A percentile compares a stretch with the other conserved stretches of the same genome.
phyloP scores from a whole-genome alignment of 2,329 filamentous ascomycete species.

The Xylariaceae sp. region DNA sequence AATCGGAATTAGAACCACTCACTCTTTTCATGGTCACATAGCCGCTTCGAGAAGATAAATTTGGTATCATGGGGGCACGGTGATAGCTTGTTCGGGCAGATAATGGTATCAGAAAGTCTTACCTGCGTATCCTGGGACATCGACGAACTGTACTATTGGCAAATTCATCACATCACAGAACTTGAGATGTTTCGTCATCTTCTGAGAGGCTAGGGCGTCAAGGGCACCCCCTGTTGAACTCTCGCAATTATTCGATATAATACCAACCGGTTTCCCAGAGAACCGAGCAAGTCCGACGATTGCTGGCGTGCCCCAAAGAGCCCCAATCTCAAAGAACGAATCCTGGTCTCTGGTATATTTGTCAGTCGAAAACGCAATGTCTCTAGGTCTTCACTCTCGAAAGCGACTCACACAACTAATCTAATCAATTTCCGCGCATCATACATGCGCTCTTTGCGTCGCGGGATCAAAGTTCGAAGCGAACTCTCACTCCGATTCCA shows the following conservation, averaged over 20 bases:
- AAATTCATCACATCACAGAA: slow-evolving; percentile 17
- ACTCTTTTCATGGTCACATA: no score
- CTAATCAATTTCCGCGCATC: slow-evolving; percentile 9
- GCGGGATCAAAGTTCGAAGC: slow-evolving; percentile 13
- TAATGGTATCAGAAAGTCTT: no score
- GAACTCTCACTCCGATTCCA: slow-evolving; percentile 11
- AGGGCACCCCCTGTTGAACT: slow-evolving; percentile 16
- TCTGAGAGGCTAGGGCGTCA: slow-evolving; percentile 14
- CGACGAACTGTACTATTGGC: slow-evolving; percentile 15
- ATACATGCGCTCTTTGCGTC: slow-evolving; percentile 17
- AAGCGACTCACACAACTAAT: no score
- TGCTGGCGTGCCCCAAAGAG: slow-evolving; percentile 14
- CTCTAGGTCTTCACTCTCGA: no score
- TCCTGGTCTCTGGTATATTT: no score
- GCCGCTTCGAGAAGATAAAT: no score
- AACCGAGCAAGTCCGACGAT: slow-evolving; percentile 16
- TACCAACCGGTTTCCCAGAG: slow-evolving; percentile 9
- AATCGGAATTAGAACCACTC: no score
- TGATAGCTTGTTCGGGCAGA: no score
- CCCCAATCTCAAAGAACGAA: slow-evolving; percentile 17
- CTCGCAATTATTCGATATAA: slow-evolving; percentile 16
- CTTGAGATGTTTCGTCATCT: slow-evolving; percentile 15
- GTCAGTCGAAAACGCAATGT: no score
- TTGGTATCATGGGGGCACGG: no score
- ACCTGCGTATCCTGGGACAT: slow-evolving; percentile 15